A percentile compares a stretch with the other conserved stretches of the same genome.
Evolutionary conservation across 2,329 filamentous ascomycete genomes (phyloP).

Genomic region (Dactylellina sp.): DNA sequence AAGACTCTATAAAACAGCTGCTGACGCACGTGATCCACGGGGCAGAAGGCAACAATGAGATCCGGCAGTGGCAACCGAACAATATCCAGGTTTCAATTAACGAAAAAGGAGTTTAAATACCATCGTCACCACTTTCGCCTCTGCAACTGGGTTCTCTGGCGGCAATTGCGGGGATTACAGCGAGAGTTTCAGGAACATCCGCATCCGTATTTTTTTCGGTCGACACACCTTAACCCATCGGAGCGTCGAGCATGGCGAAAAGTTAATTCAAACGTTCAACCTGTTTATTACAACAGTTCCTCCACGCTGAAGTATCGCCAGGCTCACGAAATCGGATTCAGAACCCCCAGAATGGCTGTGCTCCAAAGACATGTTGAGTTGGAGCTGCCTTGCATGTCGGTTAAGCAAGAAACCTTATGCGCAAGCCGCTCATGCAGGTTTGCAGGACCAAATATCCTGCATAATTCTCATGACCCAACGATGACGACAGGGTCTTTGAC

Average conservation of each 20-base stretch:
- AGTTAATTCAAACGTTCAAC: slow-evolving; percentile 11
- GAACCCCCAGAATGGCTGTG: slow-evolving; percentile 2
- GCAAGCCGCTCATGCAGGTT: slow-evolving; percentile 48
- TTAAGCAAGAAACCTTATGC: slow-evolving; percentile 58
- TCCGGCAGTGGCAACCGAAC: slow-evolving; percentile 30
- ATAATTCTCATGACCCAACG: slow-evolving; percentile 44
- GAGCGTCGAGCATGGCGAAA: slow-evolving; percentile 16
- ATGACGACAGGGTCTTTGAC: slow-evolving; percentile 54
- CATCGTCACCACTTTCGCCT: slow-evolving; percentile 37
- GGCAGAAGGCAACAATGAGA: too few species aligned
- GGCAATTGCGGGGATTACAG: slow-evolving; percentile 38
- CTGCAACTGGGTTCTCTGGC: slow-evolving; percentile 25
- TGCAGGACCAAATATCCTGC: slow-evolving; percentile 5
- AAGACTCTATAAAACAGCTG: too few species aligned
- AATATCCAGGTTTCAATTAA: not conserved
- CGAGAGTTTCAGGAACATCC: slow-evolving; percentile 40
- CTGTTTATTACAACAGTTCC: not conserved
- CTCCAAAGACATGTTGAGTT: slow-evolving; percentile 8
- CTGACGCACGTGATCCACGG: too few species aligned
- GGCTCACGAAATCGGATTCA: not conserved
- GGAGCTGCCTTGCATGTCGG: slow-evolving; percentile 47
- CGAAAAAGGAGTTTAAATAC: slow-evolving; percentile 15
- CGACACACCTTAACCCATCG: slow-evolving; percentile 46
- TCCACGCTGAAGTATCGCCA: slow-evolving; percentile 11
- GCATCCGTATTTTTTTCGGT: slow-evolving; percentile 16